These are phyloP conservation scores for Fusarium sp. DNA, from an alignment of 2,329 filamentous ascomycete species.

Conservation along the genomic window DNA sequence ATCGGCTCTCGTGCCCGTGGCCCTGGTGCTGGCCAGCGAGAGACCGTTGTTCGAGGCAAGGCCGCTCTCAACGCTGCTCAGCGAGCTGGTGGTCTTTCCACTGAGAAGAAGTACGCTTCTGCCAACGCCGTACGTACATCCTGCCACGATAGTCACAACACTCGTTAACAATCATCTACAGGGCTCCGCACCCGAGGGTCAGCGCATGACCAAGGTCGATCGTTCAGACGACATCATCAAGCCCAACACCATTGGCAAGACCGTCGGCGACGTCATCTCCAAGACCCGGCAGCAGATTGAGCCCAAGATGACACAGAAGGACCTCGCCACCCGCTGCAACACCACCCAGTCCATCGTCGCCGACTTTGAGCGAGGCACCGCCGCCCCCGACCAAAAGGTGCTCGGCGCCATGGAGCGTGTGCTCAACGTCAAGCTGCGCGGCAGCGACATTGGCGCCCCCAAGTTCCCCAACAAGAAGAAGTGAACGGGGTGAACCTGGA, in stretches of 20 bases:
- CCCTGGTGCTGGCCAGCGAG: slow-evolving; percentile 74
- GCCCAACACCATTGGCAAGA: slow-evolving; percentile 87
- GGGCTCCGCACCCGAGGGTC: slow-evolving; percentile 73
- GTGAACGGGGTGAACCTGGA: slow-evolving; percentile 42
- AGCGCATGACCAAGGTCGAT: slow-evolving; percentile 98
- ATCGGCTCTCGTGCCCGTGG: slow-evolving; percentile 88
- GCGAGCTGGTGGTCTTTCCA: slow-evolving; percentile 79
- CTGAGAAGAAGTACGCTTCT: slow-evolving; percentile 89
- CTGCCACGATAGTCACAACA: background rate
- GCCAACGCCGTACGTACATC: slow-evolving; percentile 70
- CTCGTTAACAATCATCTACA: slow-evolving; percentile 36
- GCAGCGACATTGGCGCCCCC: slow-evolving; percentile 85
- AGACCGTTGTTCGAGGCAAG: slow-evolving; percentile 91
- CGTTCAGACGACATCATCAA: slow-evolving; percentile 97
- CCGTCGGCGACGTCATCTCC: slow-evolving; percentile 85
- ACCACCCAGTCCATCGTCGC: slow-evolving; percentile 83
- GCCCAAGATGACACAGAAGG: slow-evolving; percentile 97
- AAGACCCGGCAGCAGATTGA: slow-evolving; percentile 82
- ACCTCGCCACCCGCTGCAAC: slow-evolving; percentile 88
- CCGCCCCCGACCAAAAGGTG: slow-evolving; percentile 85
- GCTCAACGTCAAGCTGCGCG: slow-evolving; percentile 89
- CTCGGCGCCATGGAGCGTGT: slow-evolving; percentile 82
- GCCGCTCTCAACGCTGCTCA: slow-evolving; percentile 88
- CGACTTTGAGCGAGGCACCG: slow-evolving; percentile 86
- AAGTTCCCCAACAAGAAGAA: slow-evolving; percentile 81